Conservation (phyloP, 257 asterid species). For the Solanum dulcamara region DNA sequence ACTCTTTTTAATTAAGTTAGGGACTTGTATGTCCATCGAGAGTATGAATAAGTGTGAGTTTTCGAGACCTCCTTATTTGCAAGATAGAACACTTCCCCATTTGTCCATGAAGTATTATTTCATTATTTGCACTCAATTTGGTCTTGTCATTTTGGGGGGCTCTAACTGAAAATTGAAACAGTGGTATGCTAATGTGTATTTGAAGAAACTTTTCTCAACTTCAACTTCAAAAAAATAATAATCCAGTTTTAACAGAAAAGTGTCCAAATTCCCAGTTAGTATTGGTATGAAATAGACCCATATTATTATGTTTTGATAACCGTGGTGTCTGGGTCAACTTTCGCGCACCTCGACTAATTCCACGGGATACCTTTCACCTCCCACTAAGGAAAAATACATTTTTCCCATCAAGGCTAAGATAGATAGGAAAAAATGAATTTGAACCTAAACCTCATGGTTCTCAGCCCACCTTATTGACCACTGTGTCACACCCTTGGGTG, state of each 20-base stretch:
- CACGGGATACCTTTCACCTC: not conserved
- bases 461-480: not conserved
- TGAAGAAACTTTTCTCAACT: not conserved
- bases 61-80: not conserved
- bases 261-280: not conserved
- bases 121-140: not conserved
- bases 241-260: not conserved
- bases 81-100: not conserved
- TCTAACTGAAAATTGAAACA: not conserved
- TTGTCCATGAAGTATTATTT: not conserved
- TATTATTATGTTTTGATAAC: not conserved
- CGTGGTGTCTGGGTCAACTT: not conserved
- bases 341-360: no score
- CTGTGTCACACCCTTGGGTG: not conserved
- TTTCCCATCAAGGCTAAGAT: not conserved
- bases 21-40: not conserved
- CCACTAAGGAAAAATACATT: not conserved
- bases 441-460: not conserved
- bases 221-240: not conserved
- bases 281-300: not conserved
- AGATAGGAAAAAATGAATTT: not conserved
- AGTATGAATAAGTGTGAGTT: not conserved
- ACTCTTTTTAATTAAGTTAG: not conserved
- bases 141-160: not conserved
- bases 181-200: not conserved